Evolutionary conservation across 1,284 basidiomycete species (phyloP), one percentile per base, ranked within the genome.

Genomic region (Amanita bisporigera): DNA sequence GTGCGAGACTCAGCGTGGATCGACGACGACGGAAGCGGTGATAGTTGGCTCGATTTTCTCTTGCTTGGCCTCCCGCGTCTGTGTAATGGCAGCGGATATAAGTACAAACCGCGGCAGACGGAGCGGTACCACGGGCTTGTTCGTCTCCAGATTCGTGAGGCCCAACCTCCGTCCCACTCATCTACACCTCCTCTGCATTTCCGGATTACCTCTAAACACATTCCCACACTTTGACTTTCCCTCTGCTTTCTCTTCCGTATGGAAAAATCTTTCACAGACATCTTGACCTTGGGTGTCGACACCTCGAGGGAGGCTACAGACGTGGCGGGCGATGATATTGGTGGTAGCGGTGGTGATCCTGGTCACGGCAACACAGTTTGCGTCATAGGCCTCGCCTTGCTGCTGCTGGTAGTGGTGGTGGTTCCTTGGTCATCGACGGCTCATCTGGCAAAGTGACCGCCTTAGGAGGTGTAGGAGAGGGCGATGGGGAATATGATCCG

Each of bases 191-290:
- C 24, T 41, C 36, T 14, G 24, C 57, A 31, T 24, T 36, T 55
- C 31, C 29, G 17, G 9, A 19, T 36, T 15, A 26, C 54, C 29
- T 33, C 54, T 17, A 31, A 24, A 31, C 7, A 55, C 29, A 21
- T 36, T 21, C 19, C 31, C 54, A 26, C 31, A 62, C 38, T 19
- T 41, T 19, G 40, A 41, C 11, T 41, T 19, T 41, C 65, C 6
- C 59, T 40, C 36, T 66, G 65, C 38, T 26, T 61, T 36, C 38
- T 61, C 59, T 54, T 61, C 36, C 65, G 6, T 26, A 61, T 40
- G 29, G 59, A 45, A 54, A 66, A 62, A 55, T 66, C 65, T 11
- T 61, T 66, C 36, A 66, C 43, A 7, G 58, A 50, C 58, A 66
- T 61, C 59, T 61, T 61, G 9, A 66, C 65, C 33, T 66, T 66